Conservation (phyloP, 176 grass and related monocot genomes). For the Olyra latifolia region DNA sequence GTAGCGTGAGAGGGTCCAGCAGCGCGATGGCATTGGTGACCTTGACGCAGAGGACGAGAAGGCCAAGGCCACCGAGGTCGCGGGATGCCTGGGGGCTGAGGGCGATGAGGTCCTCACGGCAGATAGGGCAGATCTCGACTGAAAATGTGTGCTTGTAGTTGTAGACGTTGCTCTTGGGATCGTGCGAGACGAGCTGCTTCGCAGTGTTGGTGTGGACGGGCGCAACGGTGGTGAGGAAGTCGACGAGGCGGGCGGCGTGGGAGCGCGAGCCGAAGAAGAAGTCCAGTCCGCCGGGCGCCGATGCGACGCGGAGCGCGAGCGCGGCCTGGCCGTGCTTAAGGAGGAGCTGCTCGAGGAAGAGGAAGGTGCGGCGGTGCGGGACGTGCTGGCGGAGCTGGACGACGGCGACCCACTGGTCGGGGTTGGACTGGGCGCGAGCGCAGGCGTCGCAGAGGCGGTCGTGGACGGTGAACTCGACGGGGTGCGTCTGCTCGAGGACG, state of each 20-base stretch:
- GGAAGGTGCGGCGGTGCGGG: conserved; percentile 76
- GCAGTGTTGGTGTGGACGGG: conserved; percentile 63
- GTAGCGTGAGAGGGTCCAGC: conserved; percentile 72
- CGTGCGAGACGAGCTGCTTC: conserved; percentile 92
- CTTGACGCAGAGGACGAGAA: conserved; percentile 76
- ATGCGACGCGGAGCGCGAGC: conserved; percentile 62
- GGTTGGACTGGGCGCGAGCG: conserved; percentile 66
- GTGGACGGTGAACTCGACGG: conserved; percentile 77
- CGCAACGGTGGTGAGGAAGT: conserved; percentile 70
- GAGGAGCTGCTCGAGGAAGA: conserved; percentile 88
- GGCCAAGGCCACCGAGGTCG: conserved; percentile 76
- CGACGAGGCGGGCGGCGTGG: conserved; percentile 69
- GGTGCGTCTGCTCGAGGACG: conserved; percentile 76
- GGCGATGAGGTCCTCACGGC: conserved; percentile 85
- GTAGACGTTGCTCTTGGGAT: conserved; percentile 67
- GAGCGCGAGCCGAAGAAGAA: conserved; percentile 82
- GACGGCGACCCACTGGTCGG: conserved; percentile 75
- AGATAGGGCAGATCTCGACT: conserved; percentile 89
- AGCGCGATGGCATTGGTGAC: conserved; percentile 70
- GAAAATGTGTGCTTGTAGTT: conserved; percentile 95
- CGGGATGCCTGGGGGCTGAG: conserved; percentile 69
- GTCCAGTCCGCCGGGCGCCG: conserved; percentile 56
- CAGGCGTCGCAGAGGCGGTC: conserved; percentile 74
- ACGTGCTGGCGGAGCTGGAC: conserved; percentile 90
- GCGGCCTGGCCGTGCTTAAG: conserved; percentile 72